Conservation (phyloP, 1,284 basidiomycete species). For the Trichosporon inkin region DNA sequence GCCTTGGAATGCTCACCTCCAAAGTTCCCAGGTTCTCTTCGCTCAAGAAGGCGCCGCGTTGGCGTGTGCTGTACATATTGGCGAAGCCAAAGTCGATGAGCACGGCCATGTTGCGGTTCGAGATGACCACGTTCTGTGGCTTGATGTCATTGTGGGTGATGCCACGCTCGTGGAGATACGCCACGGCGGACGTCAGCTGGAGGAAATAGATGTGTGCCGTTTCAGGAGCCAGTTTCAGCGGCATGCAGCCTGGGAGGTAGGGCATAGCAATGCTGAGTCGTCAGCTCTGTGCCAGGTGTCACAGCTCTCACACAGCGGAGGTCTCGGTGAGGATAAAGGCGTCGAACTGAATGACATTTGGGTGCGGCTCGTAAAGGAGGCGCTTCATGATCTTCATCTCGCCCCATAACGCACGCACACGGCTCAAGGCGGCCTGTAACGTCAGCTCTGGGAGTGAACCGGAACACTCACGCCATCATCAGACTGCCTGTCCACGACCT, state of each 20-base stretch:
- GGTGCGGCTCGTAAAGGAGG: conserved; percentile 76
- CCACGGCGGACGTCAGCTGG: conserved; percentile 77
- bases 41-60: conserved; percentile 65
- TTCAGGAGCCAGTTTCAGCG: conserved; percentile 72
- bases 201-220: conserved; percentile 79
- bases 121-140: conserved; percentile 84
- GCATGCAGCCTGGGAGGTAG: conserved; percentile 65
- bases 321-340: conserved; percentile 87
- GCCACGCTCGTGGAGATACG: conserved; percentile 77
- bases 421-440: conserved; percentile 29
- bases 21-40: conserved; percentile 84
- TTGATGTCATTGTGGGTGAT: conserved; percentile 96
- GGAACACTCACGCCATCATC: conserved; percentile 56
- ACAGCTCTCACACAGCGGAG: conserved; percentile 69
- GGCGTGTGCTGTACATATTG: conserved; percentile 51
- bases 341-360: conserved; percentile 83
- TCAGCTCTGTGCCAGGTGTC: neutral
- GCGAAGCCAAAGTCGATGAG: conserved; percentile 91
- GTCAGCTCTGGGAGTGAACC: neutral
- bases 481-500: conserved; percentile 71
- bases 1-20: conserved; percentile 52
- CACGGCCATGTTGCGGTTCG: conserved; percentile 67
- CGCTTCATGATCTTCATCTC: conserved; percentile 88
- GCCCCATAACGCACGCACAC: conserved; percentile 84
- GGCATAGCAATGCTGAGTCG: conserved; percentile 47